phyloP scores from a whole-genome alignment of 164 flowering plant genomes.

The Piper betle region DNA sequence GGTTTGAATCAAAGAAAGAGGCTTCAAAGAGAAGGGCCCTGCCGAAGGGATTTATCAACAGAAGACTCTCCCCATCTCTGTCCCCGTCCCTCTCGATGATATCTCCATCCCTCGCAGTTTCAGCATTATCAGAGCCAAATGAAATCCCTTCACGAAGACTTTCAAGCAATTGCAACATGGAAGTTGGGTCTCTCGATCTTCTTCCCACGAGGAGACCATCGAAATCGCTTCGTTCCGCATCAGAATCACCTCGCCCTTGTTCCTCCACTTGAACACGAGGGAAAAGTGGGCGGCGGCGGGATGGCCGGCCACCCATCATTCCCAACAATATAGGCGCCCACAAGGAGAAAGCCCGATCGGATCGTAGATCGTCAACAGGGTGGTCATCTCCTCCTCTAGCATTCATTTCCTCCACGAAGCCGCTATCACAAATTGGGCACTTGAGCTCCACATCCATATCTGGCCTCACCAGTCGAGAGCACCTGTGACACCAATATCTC shows the following conservation, averaged over 20 bases:
- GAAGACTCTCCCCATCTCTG: slow-evolving; percentile 30
- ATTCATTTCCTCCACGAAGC: slow-evolving; percentile 68
- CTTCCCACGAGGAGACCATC: slow-evolving; percentile 37
- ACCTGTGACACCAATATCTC: slow-evolving; percentile 75
- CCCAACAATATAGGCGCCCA: slow-evolving; percentile 83
- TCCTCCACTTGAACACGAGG: slow-evolving; percentile 18
- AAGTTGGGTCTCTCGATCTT: slow-evolving; percentile 45
- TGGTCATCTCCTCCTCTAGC: slow-evolving; percentile 2
- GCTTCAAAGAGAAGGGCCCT: slow-evolving; percentile 52
- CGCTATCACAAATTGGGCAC: slow-evolving; percentile 62
- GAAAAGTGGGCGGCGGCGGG: slow-evolving; percentile 25
- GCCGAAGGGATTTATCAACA: slow-evolving; percentile 51
- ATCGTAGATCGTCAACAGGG: slow-evolving; percentile 19
- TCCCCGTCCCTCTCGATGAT: slow-evolving; percentile 14
- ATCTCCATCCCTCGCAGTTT: slow-evolving; percentile 19
- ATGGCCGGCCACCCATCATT: slow-evolving; percentile 36
- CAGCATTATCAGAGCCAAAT: slow-evolving; percentile 29
- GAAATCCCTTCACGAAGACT: slow-evolving; percentile 23
- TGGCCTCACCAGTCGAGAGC: slow-evolving; percentile 54
- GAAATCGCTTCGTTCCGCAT: slow-evolving; percentile 26
- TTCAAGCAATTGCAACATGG: slow-evolving; percentile 2
- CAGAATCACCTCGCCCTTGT: slow-evolving; percentile 28
- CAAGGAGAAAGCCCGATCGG: slow-evolving; percentile 56
- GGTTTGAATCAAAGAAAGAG: slow-evolving; percentile 16
- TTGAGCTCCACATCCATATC: slow-evolving; percentile 55